Evolutionary conservation across 2,329 filamentous ascomycete genomes (phyloP).

Genomic region (Alternaria brassicicola): DNA sequence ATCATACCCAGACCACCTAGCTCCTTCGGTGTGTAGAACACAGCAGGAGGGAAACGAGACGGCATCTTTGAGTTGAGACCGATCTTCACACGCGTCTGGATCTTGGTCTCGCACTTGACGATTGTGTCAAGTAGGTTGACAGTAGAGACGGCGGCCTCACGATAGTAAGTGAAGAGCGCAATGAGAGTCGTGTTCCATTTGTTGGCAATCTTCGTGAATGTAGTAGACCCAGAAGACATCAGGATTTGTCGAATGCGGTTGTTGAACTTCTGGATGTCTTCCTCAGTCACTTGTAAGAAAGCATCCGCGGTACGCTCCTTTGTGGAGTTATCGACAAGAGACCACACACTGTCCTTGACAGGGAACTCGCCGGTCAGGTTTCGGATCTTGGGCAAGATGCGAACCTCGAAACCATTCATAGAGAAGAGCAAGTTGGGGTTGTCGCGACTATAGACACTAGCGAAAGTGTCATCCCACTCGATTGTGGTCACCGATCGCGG

Average conservation of each 20-base stretch:
- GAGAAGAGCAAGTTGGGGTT: conserved; percentile 97
- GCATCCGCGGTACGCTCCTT: conserved; percentile 98
- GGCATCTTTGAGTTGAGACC: conserved; percentile 99
- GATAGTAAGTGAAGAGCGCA: conserved; percentile 97
- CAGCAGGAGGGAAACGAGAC: conserved; percentile 94
- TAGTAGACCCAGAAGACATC: conserved; percentile 99
- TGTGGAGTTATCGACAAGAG: conserved; percentile 90
- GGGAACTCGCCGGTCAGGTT: conserved; percentile 97
- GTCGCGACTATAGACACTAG: conserved; percentile 96
- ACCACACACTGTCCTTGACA: conserved; percentile 98
- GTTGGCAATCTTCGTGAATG: conserved; percentile 99
- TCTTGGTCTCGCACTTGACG: conserved; percentile 99
- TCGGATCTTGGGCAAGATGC: conserved; percentile 91
- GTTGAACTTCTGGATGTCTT: conserved; percentile 98
- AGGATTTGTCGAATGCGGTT: conserved; percentile 98
- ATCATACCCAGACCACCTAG: conserved; percentile 98
- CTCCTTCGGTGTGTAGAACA: conserved; percentile 99
- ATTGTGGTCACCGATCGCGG: conserved; percentile 95
- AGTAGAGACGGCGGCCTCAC: conserved; percentile 94
- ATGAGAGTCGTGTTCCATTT: conserved; percentile 99
- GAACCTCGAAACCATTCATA: conserved; percentile 97
- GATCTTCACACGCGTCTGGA: conserved; percentile 98
- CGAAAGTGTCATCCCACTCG: conserved; percentile 98
- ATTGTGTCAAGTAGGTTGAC: conserved; percentile 94
- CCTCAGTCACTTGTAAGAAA: conserved; percentile 96